These are phyloP conservation scores for Barbatosphaeria neglecta DNA, from an alignment of 495 filamentous ascomycete species.

Conservation along the genomic window DNA sequence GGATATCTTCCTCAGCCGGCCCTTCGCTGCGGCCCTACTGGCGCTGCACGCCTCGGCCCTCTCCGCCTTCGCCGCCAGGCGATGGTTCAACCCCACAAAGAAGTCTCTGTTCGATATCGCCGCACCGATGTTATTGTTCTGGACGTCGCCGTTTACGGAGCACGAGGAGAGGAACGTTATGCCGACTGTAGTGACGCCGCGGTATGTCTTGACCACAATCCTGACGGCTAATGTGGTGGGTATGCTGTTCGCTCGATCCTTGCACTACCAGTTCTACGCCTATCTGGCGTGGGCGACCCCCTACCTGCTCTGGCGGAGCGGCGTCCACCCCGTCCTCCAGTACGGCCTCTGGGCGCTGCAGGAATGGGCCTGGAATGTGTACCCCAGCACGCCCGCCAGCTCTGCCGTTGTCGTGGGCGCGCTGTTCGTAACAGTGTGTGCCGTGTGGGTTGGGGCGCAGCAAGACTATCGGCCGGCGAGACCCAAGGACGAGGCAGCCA, in stretches of 20 bases:
- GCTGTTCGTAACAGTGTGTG: constrained; percentile 52
- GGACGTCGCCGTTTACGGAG: constrained; percentile 39
- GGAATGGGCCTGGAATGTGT: constrained; percentile 96
- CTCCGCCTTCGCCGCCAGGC: constrained; percentile 40
- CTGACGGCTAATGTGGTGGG: constrained; percentile 74
- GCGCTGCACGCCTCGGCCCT: constrained; percentile 57
- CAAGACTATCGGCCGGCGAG: constrained; percentile 17
- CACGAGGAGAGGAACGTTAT: constrained; percentile 43
- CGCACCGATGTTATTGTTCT: constrained; percentile 37
- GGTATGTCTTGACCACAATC: constrained; percentile 66
- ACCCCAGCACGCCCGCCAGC: constrained; percentile 76
- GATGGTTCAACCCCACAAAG: constrained; percentile 36
- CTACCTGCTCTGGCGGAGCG: constrained; percentile 77
- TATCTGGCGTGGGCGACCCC: constrained; percentile 89
- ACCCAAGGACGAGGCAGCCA: constrained; percentile 13
- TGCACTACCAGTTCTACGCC: constrained; percentile 97
- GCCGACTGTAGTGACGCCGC: constrained; percentile 49
- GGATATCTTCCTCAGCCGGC: constrained; percentile 62
- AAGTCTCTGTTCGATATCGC: constrained; percentile 35
- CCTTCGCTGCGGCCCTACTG: constrained; percentile 59
- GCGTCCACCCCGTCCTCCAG: constrained; percentile 59
- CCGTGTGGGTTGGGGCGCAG: constrained; percentile 49
- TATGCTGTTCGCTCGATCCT: constrained; percentile 76
- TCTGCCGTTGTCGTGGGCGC: constrained; percentile 65
- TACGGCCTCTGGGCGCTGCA: constrained; percentile 69